Evolutionary conservation across 805 yeast species (phyloP).

Genomic region (Blastobotrys peoriensis): DNA sequence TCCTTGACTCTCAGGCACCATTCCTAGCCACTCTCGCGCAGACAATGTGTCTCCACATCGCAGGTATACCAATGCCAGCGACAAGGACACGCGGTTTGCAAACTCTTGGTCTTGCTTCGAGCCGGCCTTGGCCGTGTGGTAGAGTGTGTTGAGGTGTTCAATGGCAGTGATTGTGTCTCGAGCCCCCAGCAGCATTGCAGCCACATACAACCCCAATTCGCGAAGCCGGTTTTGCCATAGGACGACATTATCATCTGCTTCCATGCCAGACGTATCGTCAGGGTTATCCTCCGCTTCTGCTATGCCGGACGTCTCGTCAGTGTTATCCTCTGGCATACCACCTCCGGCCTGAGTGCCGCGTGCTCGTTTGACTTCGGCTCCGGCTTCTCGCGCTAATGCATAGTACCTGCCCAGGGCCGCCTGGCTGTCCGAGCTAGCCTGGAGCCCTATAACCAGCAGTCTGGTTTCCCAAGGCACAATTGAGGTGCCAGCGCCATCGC

Average conservation of each 20-base stretch:
- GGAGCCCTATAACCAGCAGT: slow-evolving; percentile 27
- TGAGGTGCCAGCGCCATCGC: slow-evolving; percentile 18
- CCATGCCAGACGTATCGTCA: not conserved
- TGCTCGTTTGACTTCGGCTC: slow-evolving; percentile 19
- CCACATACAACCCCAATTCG: slow-evolving; percentile 28
- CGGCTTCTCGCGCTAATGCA: slow-evolving; percentile 31
- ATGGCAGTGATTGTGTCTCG: slow-evolving; percentile 30
- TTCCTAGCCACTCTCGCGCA: slow-evolving; percentile 26
- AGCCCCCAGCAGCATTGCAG: slow-evolving; percentile 29
- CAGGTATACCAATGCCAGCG: slow-evolving; percentile 22
- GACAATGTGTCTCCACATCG: slow-evolving; percentile 27
- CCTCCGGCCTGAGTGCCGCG: not conserved
- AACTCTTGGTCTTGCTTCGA: slow-evolving; percentile 4
- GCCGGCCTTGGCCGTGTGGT: slow-evolving; percentile 8
- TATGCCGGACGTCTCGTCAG: no score
- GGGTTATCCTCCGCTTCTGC: not conserved
- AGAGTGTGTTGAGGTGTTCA: slow-evolving; percentile 22
- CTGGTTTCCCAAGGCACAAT: slow-evolving; percentile 31
- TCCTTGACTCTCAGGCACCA: slow-evolving; percentile 1
- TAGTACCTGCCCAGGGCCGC: slow-evolving; percentile 29
- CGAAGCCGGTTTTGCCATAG: slow-evolving; percentile 22
- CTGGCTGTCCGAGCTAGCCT: slow-evolving; percentile 31
- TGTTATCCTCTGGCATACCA: not conserved
- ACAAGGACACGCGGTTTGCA: slow-evolving; percentile 9
- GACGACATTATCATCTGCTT: not conserved